These are phyloP conservation scores for Durio zibethinus DNA, from an alignment of 345 rosid genomes.

Conservation along the genomic window DNA sequence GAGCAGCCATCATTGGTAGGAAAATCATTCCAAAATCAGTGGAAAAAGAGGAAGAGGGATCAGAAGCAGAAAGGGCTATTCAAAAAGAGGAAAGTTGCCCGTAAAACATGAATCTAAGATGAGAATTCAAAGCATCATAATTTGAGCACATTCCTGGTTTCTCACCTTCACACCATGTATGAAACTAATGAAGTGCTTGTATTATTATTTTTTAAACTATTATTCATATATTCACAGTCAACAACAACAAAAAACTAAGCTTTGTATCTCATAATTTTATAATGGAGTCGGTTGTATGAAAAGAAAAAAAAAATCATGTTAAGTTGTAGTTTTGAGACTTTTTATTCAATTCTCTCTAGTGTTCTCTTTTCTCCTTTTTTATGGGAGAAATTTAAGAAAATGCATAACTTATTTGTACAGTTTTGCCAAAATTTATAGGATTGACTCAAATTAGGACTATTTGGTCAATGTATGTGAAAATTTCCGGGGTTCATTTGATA, in stretches of 20 bases:
- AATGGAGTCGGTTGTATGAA: too few relatives aligned
- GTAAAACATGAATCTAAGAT: slow-evolving; percentile 19
- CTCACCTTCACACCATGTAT: background rate
- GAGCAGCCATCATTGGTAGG: slow-evolving; percentile 91
- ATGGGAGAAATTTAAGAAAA: background rate
- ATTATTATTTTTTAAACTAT: background rate
- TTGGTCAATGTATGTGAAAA: background rate
- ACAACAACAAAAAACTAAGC: too few relatives aligned
- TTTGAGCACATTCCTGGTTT: background rate
- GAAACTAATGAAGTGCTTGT: background rate
- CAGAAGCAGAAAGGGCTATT: slow-evolving; percentile 44
- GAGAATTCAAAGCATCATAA: too few relatives aligned
- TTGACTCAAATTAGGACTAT: too few relatives aligned
- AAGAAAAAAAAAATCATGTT: too few relatives aligned
- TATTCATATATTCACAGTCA: too few relatives aligned
- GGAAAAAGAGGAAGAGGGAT: slow-evolving; percentile 80
- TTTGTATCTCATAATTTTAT: too few relatives aligned
- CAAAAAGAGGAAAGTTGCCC: slow-evolving; percentile 38
- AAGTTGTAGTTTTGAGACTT: too few relatives aligned
- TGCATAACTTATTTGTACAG: too few relatives aligned
- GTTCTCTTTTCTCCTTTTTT: too few relatives aligned
- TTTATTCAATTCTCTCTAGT: too few relatives aligned
- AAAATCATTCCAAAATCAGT: slow-evolving; percentile 53
- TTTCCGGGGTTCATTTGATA: background rate
- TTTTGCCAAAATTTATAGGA: too few relatives aligned